Evolutionary conservation across 352 stramenopile genomes (phyloP), one percentile per base, ranked within the genome.

Genomic region (Globisporangium lucens): DNA sequence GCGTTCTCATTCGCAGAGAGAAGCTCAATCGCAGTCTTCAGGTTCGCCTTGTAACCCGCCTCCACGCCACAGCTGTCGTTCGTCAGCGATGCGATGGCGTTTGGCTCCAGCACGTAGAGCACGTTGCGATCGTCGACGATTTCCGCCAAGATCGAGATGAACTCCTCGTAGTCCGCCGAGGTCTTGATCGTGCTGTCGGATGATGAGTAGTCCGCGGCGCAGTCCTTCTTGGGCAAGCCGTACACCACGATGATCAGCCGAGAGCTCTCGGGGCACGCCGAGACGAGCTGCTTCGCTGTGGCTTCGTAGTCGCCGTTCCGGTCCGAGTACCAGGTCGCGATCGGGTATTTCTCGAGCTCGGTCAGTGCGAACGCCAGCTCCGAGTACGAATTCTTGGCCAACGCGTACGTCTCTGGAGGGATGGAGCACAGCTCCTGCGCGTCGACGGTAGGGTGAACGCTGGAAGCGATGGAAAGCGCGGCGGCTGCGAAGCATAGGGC

Each of bases 151-250:
- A 69, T 63, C 38, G 66, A 58, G 4, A 93, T 20, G 60, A 89
- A 93, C 29, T 56, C 27, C 61, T 71, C 63, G 64, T 93, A 93
- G 56, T 78, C 66, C 0, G 62, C 73, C 0, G 75, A 72, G 55
- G 72, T 87, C 33, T 68, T 69, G 53, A 88, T 77, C 10, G 58
- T 75, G 29, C 73, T 74, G 5, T 70, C 61, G 0, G 56, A 73
- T 1, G 66, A 75, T 47, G 85, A 93, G n/a, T 77, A 78, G 2
- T 72, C 70, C 17, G 72, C 75, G n/a, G 73, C 67, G 65, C 86
- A 94, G 67, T 94, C 86, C 69, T 94, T 94, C 68, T 84, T 83
- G 38, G 86, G 86, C 43, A 94, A 71, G 17, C 79, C 86, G 61
- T 94, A 92, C 3, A 94, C 80, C 3, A 85, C 79, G 53, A 90